Percentiles rank a stretch among this genome's conserved stretches.
Evolutionary conservation across 345 rosid genomes (phyloP).

Genomic region (Eucalyptus grandis): DNA sequence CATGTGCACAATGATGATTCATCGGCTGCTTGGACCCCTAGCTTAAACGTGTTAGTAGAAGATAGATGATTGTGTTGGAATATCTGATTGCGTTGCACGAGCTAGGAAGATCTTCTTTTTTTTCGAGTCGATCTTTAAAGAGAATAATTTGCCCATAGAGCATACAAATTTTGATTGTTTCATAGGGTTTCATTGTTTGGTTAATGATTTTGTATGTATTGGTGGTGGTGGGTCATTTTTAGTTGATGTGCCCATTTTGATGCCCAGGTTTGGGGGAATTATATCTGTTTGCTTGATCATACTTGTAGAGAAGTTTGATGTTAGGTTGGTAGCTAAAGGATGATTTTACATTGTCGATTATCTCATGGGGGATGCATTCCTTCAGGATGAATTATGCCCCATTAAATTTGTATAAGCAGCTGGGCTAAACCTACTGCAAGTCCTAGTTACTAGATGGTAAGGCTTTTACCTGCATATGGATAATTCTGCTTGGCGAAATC

Average conservation of each 20-base stretch:
- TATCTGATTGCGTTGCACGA: neutral
- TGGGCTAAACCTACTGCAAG: neutral
- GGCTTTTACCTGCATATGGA: neutral
- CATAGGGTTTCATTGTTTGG: neutral
- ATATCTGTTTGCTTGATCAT: neutral
- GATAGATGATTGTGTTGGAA: neutral
- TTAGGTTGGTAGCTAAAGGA: neutral
- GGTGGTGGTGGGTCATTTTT: neutral
- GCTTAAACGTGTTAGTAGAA: neutral
- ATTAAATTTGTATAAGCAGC: neutral
- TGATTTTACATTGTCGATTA: neutral
- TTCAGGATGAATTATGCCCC: neutral
- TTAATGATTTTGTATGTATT: neutral
- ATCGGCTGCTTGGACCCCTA: neutral
- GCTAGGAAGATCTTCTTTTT: neutral
- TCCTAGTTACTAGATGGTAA: neutral
- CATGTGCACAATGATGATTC: neutral
- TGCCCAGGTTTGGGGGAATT: neutral
- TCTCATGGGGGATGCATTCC: neutral
- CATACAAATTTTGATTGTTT: neutral
- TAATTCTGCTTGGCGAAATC: neutral
- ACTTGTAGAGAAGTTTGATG: neutral
- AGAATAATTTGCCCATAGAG: neutral
- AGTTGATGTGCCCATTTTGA: neutral
- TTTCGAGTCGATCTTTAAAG: neutral